Evolutionary conservation across 495 filamentous ascomycete genomes (phyloP), one percentile per base, ranked within the genome.

Genomic region (Mytilinidion resinicola): DNA sequence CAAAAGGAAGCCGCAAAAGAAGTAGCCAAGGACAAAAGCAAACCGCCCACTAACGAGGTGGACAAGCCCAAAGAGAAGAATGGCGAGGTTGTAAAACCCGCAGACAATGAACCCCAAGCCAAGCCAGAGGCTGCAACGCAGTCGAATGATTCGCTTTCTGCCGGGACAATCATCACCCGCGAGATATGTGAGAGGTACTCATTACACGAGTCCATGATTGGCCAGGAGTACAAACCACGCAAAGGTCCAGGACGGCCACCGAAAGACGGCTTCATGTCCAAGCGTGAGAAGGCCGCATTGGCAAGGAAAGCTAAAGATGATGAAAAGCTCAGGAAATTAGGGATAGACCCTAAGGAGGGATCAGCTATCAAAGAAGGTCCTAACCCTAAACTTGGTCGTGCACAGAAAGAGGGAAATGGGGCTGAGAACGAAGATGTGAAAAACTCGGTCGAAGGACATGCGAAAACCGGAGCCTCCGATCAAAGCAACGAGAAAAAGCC

Each of bases 221-320:
- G 63, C 14, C 21, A 46, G 11, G 14, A 21, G 15, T 15, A 63
- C 17, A 52, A 57, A 43, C 60, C 84, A 67, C 87, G 89, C 53
- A 85, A 88, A 53, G 90, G 91, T 10, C 91, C 91, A 44, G 91
- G 91, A 35, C 76, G 91, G 53, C 91, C 91, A 44, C 91, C 91
- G 9, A 95, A 95, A 77, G 87, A 95, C 70, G 91, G 91, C 7
- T 83, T 93, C 67, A 91, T 95, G 82, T 96, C 90, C 8, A 95
- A 95, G 74, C 81, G 90, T 38, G 88, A 89, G 70, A 77, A 85
- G 60, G 79, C 80, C 57, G 72, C 85, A 59, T 76, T 85, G 55
- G 83, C 85, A 63, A 85, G 85, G 65, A 81, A 85, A 59, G 80
- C 78, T 4, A 72, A 72, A 44, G 68, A 72, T 36, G 51, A 53